A percentile compares a stretch with the other conserved stretches of the same genome.
These are phyloP conservation scores for Beta lomatogona DNA, from an alignment of 179 eudicot species.

Conservation along the genomic window DNA sequence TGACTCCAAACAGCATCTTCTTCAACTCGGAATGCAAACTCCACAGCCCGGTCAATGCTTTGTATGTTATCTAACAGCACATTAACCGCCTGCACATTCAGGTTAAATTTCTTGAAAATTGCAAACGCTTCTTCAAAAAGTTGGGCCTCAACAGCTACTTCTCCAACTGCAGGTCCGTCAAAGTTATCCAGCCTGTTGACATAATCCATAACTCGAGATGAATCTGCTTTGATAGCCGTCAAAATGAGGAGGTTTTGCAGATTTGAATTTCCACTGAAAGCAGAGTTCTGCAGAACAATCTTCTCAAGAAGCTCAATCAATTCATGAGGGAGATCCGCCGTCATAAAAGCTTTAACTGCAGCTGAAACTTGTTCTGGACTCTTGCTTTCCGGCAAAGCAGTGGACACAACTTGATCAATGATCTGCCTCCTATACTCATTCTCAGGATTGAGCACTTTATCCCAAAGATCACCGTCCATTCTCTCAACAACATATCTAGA, in stretches of 20 bases:
- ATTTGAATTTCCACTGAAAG: slow-evolving; percentile 90
- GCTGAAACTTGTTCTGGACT: slow-evolving; percentile 96
- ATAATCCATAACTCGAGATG: slow-evolving; percentile 92
- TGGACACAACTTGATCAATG: slow-evolving; percentile 92
- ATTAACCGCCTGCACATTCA: slow-evolving; percentile 88
- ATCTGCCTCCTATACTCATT: slow-evolving; percentile 85
- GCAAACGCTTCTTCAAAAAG: slow-evolving; percentile 90
- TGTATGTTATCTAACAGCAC: slow-evolving; percentile 68
- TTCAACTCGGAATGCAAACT: slow-evolving; percentile 95
- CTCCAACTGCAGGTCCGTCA: slow-evolving; percentile 98
- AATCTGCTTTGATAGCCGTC: slow-evolving; percentile 95
- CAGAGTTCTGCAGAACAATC: slow-evolving; percentile 92
- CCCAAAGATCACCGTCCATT: slow-evolving; percentile 95
- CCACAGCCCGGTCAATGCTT: slow-evolving; percentile 83
- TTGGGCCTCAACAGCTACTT: slow-evolving; percentile 92
- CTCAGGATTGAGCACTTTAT: slow-evolving; percentile 78
- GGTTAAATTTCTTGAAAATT: slow-evolving; percentile 88
- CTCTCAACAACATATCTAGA: slow-evolving; percentile 87
- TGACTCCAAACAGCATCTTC: slow-evolving; percentile 99
- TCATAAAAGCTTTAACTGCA: slow-evolving; percentile 93
- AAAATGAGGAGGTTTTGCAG: slow-evolving; percentile 84
- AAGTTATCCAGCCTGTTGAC: slow-evolving; percentile 86
- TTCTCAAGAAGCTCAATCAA: slow-evolving; percentile 88
- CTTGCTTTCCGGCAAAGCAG: slow-evolving; percentile 96
- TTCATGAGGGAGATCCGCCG: slow-evolving; percentile 93